Conservation (phyloP, 2,329 filamentous ascomycete genomes). For the Fusarium sp. region DNA sequence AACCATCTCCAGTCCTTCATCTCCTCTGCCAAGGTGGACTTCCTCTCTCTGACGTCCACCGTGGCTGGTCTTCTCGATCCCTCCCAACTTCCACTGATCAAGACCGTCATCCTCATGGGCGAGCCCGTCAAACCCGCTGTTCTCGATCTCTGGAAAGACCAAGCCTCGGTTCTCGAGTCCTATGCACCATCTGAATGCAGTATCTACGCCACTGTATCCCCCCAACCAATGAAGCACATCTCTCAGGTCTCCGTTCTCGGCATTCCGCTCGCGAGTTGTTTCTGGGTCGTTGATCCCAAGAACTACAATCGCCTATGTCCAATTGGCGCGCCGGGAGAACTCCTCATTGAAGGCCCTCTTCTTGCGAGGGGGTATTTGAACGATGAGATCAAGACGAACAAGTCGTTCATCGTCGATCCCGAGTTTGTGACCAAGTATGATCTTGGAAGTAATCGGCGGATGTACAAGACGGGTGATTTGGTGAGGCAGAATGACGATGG, state of each 20-base stretch:
- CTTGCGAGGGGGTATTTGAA: slow-evolving; percentile 4
- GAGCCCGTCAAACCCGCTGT: not conserved
- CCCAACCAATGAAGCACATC: not conserved
- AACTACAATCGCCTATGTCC: not conserved
- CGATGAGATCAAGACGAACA: not conserved
- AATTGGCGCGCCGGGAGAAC: slow-evolving; percentile 1
- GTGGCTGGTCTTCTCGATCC: not conserved
- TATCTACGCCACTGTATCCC: not conserved
- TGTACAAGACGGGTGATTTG: not conserved
- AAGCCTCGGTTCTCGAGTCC: not conserved
- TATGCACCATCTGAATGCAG: not conserved
- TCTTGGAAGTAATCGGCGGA: not conserved
- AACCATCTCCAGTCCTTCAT: not conserved
- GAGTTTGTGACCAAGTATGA: not conserved
- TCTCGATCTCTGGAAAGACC: not conserved
- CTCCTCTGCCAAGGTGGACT: not conserved
- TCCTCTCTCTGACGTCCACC: not conserved
- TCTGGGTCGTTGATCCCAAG: slow-evolving; percentile 2
- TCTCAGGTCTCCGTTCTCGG: not conserved
- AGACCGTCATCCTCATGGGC: not conserved
- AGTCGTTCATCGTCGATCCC: not conserved
- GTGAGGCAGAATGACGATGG: not conserved
- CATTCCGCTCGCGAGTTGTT: not conserved
- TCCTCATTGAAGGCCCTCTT: not conserved
- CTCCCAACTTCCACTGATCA: not conserved